phyloP scores from a whole-genome alignment of 768 basidiomycete species.

The Daedalea quercina region DNA sequence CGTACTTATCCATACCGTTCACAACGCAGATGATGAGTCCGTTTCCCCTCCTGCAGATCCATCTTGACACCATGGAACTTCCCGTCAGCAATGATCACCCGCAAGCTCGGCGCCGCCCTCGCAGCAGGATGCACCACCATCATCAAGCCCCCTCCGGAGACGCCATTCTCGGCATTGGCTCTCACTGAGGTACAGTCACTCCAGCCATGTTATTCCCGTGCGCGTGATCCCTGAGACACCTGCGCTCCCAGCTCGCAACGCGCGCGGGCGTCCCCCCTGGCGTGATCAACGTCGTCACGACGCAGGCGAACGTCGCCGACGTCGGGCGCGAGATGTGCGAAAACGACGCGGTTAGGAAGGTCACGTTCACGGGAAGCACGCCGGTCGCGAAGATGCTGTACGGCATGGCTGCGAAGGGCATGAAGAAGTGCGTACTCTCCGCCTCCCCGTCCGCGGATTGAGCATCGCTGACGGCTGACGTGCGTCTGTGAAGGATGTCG shows the following conservation, averaged over 20 bases:
- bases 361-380: constrained; percentile 89
- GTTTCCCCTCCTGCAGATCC: constrained; percentile 35
- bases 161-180: constrained; percentile 89
- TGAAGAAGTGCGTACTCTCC: constrained; percentile 65
- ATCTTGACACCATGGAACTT: constrained; percentile 91
- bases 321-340: constrained; percentile 94
- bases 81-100: constrained; percentile 90
- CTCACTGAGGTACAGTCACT: constrained; percentile 64
- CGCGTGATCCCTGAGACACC: neutral
- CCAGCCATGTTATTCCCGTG: neutral
- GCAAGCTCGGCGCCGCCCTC: constrained; percentile 84
- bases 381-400: constrained; percentile 73
- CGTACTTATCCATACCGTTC: constrained; percentile 5
- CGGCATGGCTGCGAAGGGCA: constrained; percentile 62
- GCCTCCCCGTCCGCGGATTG: neutral
- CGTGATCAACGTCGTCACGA: constrained; percentile 91
- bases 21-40: neutral
- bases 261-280: constrained; percentile 94
- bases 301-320: constrained; percentile 74
- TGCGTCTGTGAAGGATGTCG: constrained; percentile 43
- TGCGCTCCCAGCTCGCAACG: constrained; percentile 56
- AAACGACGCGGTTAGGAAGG: constrained; percentile 78
- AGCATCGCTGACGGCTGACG: neutral
- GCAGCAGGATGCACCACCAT: constrained; percentile 97
- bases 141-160: constrained; percentile 92